Conservation (phyloP, 2,329 filamentous ascomycete genomes). For the Ceratocystis lukuohia region DNA sequence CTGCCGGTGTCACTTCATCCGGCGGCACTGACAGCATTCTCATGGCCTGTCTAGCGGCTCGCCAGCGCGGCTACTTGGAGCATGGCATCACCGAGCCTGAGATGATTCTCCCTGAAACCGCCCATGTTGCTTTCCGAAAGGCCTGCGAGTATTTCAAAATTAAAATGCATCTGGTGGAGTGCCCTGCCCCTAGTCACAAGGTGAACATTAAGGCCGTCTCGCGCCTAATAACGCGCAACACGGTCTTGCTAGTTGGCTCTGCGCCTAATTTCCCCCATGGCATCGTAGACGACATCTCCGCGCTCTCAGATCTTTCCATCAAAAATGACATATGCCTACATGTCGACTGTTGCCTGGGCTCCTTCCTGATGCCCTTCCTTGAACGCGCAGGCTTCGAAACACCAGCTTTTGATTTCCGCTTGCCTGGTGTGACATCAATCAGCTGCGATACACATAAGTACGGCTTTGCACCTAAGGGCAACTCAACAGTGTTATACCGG, state of each 20-base stretch:
- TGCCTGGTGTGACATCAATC: constrained; percentile 89
- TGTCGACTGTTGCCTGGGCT: constrained; percentile 94
- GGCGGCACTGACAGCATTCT: constrained; percentile 94
- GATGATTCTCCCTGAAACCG: constrained; percentile 93
- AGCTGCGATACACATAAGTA: constrained; percentile 98
- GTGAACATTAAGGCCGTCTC: constrained; percentile 66
- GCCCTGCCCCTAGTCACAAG: constrained; percentile 73
- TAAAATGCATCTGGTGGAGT: constrained; percentile 77
- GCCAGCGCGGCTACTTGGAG: constrained; percentile 78
- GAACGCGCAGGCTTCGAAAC: constrained; percentile 86
- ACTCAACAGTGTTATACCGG: constrained; percentile 85
- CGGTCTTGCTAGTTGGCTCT: constrained; percentile 80
- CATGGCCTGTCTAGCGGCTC: constrained; percentile 82
- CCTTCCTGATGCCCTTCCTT: constrained; percentile 85
- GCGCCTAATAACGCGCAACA: constrained; percentile 86
- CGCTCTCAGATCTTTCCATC: constrained; percentile 68
- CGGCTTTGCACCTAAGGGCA: constrained; percentile 95
- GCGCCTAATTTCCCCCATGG: constrained; percentile 97
- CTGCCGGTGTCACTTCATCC: constrained; percentile 77
- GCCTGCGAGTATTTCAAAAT: constrained; percentile 93
- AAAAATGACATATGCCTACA: constrained; percentile 75
- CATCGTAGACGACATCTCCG: constrained; percentile 87
- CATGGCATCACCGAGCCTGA: constrained; percentile 83
- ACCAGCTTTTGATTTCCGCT: constrained; percentile 80
- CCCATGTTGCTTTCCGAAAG: constrained; percentile 92